These are phyloP conservation scores for Ascocoryne sarcoides DNA, from an alignment of 2,329 filamentous ascomycete genomes.

Conservation along the genomic window DNA sequence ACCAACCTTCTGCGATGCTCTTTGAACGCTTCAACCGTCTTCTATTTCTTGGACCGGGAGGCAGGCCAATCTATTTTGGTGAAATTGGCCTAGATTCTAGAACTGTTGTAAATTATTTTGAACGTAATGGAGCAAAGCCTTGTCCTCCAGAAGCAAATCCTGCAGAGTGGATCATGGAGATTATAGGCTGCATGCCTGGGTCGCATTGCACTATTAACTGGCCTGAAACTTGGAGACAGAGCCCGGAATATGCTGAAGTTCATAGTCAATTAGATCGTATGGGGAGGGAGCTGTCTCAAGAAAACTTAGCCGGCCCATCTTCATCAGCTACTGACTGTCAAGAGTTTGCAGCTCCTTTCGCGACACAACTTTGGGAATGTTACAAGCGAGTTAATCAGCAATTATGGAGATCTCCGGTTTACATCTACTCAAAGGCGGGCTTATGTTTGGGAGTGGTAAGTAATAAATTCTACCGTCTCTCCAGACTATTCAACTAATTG, in stretches of 20 bases:
- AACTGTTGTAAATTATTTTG: slow-evolving; percentile 64
- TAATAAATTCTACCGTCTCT: background rate
- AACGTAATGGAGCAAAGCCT: slow-evolving; percentile 54
- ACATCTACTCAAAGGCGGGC: slow-evolving; percentile 31
- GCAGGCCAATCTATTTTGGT: slow-evolving; percentile 33
- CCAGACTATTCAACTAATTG: too few relatives aligned
- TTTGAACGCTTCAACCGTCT: slow-evolving; percentile 84
- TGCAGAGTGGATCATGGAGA: slow-evolving; percentile 68
- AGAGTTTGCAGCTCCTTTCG: slow-evolving; percentile 54
- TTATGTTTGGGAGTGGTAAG: slow-evolving; percentile 34
- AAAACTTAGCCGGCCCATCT: background rate
- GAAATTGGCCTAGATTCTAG: slow-evolving; percentile 63
- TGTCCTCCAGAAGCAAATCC: slow-evolving; percentile 65
- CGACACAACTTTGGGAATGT: slow-evolving; percentile 43
- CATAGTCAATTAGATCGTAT: slow-evolving; percentile 43
- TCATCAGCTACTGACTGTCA: slow-evolving; percentile 34
- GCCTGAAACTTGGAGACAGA: slow-evolving; percentile 50
- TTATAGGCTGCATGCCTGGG: slow-evolving; percentile 49
- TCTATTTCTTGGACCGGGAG: slow-evolving; percentile 50
- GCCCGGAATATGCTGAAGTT: slow-evolving; percentile 34
- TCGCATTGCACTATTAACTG: slow-evolving; percentile 53
- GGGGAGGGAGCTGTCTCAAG: slow-evolving; percentile 29
- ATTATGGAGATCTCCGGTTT: slow-evolving; percentile 59
- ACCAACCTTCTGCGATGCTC: slow-evolving; percentile 86
- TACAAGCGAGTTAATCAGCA: slow-evolving; percentile 49